Base-by-base conservation (phyloP, 768 basidiomycete genomes). In the Hebeloma cylindrosporum region DNA sequence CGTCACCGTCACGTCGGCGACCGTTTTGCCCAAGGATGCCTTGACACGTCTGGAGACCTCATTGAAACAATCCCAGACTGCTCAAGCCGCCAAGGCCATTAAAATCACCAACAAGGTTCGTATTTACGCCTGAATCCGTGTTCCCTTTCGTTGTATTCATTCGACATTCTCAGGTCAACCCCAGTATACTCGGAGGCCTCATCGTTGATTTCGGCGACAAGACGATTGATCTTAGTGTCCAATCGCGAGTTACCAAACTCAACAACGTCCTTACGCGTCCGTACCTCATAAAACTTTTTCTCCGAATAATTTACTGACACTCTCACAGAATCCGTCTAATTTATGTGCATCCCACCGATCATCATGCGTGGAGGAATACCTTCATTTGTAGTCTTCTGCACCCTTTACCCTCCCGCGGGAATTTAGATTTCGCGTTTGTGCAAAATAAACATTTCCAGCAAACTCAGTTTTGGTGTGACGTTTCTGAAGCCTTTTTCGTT, bases 191-290 rank as follows among this genome's bases (percentile, higher is more conserved):
- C 51, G 96, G 95, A 46, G 96, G 96, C 39, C 66, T 98, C 47
- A 77, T 97, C 49, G 85, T 99, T 37, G 96, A 99, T 71, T 93
- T 99, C 61, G 95, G 93, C 52, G 96, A 97, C 75, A 95, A 95
- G 77, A 93, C 92, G 41, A 88, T 99, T 58, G 96, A 99, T 71
- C 79, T 98, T 47, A 94, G 91, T 57, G 93, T 95, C 44, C 85
- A 83, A 37, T 92, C 91, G 25, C 89, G 91, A 43, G 92, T 98
- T 59, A 95, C 85, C 65, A 95, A 93, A 70, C 81, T 97, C 62
- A 97, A 97, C 78, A 81, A 80, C 54, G 78, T 87, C 60, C 74
- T 98, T 39, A 79, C 86, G 63, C 82, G 93, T 91, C 67, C 53
- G 88, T 73, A 23, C 41, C 20, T 37, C 26, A 3, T 21, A 17